phyloP scores from a whole-genome alignment of 2,329 filamentous ascomycete species.

The Fusarium nurragi region DNA sequence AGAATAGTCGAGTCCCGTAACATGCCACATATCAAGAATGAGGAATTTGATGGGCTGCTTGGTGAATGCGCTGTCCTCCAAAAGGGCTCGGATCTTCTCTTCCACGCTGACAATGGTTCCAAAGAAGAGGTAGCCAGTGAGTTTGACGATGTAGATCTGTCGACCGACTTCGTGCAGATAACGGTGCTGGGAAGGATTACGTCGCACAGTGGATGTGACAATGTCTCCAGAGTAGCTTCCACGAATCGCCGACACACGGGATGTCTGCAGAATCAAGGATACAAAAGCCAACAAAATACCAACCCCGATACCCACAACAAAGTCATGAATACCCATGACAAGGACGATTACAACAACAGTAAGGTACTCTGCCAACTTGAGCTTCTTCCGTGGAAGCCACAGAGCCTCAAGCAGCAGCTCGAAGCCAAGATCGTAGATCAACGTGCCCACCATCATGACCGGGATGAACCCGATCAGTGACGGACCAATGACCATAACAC shows the following conservation, averaged over 20 bases:
- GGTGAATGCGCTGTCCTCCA: constrained; percentile 83
- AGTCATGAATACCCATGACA: constrained; percentile 97
- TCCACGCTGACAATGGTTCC: constrained; percentile 97
- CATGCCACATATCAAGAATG: constrained; percentile 86
- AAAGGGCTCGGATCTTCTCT: constrained; percentile 81
- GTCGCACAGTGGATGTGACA: constrained; percentile 89
- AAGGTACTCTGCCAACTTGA: constrained; percentile 86
- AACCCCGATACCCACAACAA: constrained; percentile 91
- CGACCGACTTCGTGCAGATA: constrained; percentile 86
- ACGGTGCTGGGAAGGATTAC: constrained; percentile 87
- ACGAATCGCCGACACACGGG: constrained; percentile 86
- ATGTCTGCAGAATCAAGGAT: constrained; percentile 90
- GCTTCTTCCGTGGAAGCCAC: constrained; percentile 86
- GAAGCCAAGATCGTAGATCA: constrained; percentile 95
- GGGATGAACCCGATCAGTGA: constrained; percentile 93
- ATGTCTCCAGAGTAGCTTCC: constrained; percentile 90
- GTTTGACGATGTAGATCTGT: constrained; percentile 90
- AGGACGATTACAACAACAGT: constrained; percentile 91
- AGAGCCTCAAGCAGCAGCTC: constrained; percentile 90
- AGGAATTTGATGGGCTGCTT: constrained; percentile 86
- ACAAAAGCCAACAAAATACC: constrained; percentile 93
- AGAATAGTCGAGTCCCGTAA: constrained; percentile 94
- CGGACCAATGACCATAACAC: constrained; percentile 86
- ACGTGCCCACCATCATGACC: constrained; percentile 93
- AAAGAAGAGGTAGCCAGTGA: constrained; percentile 97